A percentile compares a stretch with the other conserved stretches of the same genome.
Conservation (phyloP, 768 basidiomycete genomes). For the Termitomyces sp. region DNA sequence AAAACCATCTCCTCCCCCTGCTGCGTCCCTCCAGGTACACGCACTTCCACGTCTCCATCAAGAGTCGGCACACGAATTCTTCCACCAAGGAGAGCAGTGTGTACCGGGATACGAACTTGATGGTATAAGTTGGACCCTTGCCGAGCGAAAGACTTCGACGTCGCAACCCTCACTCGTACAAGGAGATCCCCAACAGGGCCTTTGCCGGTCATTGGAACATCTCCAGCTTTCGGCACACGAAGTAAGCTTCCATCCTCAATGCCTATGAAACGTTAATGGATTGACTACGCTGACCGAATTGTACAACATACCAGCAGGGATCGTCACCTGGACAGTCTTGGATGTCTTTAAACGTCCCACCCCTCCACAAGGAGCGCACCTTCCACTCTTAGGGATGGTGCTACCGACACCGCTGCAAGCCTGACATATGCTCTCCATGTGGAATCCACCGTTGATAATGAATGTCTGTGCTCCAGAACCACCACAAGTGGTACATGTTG, state of each 20-base stretch:
- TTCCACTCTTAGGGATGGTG: slow-evolving; percentile 70
- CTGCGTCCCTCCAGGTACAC: slow-evolving; percentile 90
- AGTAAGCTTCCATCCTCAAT: slow-evolving; percentile 95
- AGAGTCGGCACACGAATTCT: slow-evolving; percentile 90
- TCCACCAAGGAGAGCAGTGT: slow-evolving; percentile 91
- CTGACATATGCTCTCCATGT: slow-evolving; percentile 91
- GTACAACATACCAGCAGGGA: slow-evolving; percentile 72
- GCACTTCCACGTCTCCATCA: slow-evolving; percentile 93
- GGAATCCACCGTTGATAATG: slow-evolving; percentile 90
- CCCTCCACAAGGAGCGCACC: slow-evolving; percentile 81
- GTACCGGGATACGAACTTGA: slow-evolving; percentile 85
- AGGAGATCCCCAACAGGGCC: slow-evolving; percentile 83
- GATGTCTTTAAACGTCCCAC: slow-evolving; percentile 83
- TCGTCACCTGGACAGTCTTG: slow-evolving; percentile 74
- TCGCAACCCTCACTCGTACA: slow-evolving; percentile 79
- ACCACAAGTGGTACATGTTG: slow-evolving; percentile 74
- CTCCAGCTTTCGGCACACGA: slow-evolving; percentile 76
- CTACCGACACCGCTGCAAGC: slow-evolving; percentile 80
- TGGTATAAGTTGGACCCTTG: slow-evolving; percentile 93
- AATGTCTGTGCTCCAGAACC: slow-evolving; percentile 89
- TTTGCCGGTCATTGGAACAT: slow-evolving; percentile 77
- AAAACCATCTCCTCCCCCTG: slow-evolving; percentile 97
- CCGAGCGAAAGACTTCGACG: slow-evolving; percentile 82
- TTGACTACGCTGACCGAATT: slow-evolving; percentile 1
- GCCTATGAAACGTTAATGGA: slow-evolving; percentile 40